phyloP scores from a whole-genome alignment of 257 asterid genomes.

The Rauvolfia tetraphylla region DNA sequence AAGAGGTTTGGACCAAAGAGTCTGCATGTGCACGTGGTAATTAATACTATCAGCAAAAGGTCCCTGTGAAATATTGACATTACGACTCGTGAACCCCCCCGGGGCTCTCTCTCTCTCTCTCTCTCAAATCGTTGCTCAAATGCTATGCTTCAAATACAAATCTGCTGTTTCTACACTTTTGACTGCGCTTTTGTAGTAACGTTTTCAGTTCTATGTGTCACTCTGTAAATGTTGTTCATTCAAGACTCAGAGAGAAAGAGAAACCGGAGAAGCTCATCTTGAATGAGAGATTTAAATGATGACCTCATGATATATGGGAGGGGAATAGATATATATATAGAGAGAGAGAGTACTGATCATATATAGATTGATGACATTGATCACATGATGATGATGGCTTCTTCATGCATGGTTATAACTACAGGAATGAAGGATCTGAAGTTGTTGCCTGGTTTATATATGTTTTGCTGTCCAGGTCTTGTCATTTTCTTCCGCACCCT shows the following conservation, averaged over 20 bases:
- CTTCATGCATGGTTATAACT: not conserved
- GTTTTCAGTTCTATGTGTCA: slow-evolving; percentile 2
- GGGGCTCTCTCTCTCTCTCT: too few relatives aligned
- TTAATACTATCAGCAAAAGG: not conserved
- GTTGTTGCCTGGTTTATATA: slow-evolving; percentile 21
- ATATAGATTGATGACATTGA: not conserved
- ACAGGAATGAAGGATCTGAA: slow-evolving; percentile 13
- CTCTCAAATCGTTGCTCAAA: not conserved
- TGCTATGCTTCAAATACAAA: not conserved
- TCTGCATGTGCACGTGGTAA: slow-evolving; percentile 1
- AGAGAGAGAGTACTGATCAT: not conserved
- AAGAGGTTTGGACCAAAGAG: not conserved
- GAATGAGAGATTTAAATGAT: slow-evolving; percentile 10
- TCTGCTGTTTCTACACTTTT: not conserved
- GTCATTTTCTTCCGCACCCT: slow-evolving; percentile 30
- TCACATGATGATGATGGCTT: slow-evolving; percentile 8
- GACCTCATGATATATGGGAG: slow-evolving; percentile 16
- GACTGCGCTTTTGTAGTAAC: not conserved
- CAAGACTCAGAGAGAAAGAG: not conserved
- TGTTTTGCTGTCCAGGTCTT: slow-evolving; percentile 26
- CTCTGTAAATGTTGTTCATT: not conserved
- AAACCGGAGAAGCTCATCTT: not conserved
- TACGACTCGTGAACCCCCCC: not conserved
- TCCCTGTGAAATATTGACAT: not conserved
- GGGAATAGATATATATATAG: not conserved